Percentiles rank a stretch among this genome's conserved stretches.
Conservation (phyloP, 2,329 filamentous ascomycete genomes). For the Aspergillus ustus region DNA sequence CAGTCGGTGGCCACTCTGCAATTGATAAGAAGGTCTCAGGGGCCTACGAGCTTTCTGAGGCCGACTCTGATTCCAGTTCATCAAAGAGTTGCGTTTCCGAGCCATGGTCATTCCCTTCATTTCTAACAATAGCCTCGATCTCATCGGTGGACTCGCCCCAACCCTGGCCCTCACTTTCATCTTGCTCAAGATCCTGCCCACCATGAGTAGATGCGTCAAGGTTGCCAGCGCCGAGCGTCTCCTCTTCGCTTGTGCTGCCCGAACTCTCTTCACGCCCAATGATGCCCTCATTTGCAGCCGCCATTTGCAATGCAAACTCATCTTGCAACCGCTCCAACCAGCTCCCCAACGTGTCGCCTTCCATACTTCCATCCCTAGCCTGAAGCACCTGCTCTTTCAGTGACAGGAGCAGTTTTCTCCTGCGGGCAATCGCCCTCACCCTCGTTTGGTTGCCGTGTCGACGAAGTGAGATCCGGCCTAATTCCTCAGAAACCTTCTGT, state of each 20-base stretch:
- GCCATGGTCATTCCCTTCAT: background rate
- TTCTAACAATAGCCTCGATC: background rate
- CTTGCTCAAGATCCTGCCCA: background rate
- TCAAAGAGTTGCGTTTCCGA: background rate
- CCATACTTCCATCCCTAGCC: slow-evolving; percentile 67
- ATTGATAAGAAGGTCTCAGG: slow-evolving; percentile 1
- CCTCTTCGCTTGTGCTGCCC: slow-evolving; percentile 13
- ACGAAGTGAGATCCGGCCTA: slow-evolving; percentile 63
- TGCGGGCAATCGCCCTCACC: slow-evolving; percentile 62
- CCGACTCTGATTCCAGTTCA: background rate
- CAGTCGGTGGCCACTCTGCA: slow-evolving; percentile 5
- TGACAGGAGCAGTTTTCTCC: slow-evolving; percentile 73
- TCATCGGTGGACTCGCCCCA: background rate
- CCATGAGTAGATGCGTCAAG: background rate
- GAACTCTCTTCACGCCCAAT: slow-evolving; percentile 19
- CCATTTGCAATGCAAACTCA: slow-evolving; percentile 76
- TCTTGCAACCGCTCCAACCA: slow-evolving; percentile 72
- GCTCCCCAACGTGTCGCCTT: slow-evolving; percentile 63
- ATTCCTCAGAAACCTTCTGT: slow-evolving; percentile 64
- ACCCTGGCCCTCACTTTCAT: background rate
- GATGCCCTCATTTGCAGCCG: slow-evolving; percentile 59
- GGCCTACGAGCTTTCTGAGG: background rate
- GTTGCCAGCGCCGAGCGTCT: background rate
- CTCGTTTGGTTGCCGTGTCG: slow-evolving; percentile 62
- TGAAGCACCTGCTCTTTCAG: slow-evolving; percentile 75